phyloP scores from a whole-genome alignment of 2,329 filamentous ascomycete species.

The Colletotrichum tropicale region DNA sequence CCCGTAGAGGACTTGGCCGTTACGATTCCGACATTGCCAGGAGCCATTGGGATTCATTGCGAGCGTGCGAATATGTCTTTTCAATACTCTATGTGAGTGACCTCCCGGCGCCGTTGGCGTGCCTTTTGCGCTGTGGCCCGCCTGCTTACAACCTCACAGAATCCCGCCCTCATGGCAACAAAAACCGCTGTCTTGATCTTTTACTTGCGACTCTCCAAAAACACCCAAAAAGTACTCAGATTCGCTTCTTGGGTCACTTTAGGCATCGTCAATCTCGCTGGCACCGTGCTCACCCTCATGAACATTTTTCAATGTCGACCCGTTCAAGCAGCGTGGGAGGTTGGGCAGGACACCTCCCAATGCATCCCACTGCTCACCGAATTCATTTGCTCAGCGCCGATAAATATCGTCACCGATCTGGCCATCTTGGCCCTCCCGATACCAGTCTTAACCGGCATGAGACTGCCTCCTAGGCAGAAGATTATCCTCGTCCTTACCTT shows the following conservation, averaged over 20 bases:
- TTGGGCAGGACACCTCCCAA: conserved; percentile 33
- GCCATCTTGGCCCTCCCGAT: conserved; percentile 88
- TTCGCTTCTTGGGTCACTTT: conserved; percentile 84
- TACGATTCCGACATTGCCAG: conserved; percentile 65
- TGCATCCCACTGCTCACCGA: conserved; percentile 66
- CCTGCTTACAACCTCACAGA: conserved; percentile 51
- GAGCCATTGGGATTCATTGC: conserved; percentile 55
- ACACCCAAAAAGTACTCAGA: conserved; percentile 76
- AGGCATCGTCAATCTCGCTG: conserved; percentile 78
- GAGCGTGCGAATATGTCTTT: conserved; percentile 67
- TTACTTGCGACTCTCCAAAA: conserved; percentile 82
- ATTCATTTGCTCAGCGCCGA: conserved; percentile 77
- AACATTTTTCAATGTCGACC: conserved; percentile 89
- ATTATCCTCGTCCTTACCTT: conserved; percentile 87
- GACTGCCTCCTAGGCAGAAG: conserved; percentile 84
- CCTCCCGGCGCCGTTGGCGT: background rate
- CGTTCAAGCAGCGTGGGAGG: conserved; percentile 69
- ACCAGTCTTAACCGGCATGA: conserved; percentile 86
- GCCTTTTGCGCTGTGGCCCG: background rate
- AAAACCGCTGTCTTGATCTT: conserved; percentile 94
- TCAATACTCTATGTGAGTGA: conserved; percentile 64
- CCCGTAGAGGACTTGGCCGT: conserved; percentile 69
- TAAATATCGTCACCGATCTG: conserved; percentile 91
- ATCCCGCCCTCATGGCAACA: conserved; percentile 86
- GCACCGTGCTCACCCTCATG: conserved; percentile 79